Evolutionary conservation across 1,284 basidiomycete species (phyloP).

Genomic region (Sporisorium scitamineum): DNA sequence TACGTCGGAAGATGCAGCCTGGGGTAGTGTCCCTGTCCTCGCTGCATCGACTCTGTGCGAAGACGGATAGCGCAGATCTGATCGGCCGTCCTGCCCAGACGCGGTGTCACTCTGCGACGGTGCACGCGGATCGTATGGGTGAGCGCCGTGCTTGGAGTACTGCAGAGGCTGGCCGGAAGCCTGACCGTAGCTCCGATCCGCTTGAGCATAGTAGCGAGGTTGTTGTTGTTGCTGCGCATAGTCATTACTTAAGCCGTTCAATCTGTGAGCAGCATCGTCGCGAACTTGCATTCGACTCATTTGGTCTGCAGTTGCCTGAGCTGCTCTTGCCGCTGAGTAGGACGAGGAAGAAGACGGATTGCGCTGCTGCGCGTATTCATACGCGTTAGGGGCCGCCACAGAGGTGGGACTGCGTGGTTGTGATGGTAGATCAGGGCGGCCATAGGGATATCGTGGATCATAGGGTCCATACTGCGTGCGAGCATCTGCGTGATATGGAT

Average conservation of each 20-base stretch:
- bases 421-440: constrained; percentile 1
- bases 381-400: not conserved
- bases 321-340: constrained; percentile 6
- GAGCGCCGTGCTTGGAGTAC: constrained; percentile 9
- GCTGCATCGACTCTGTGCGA: not conserved
- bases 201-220: constrained; percentile 1
- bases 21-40: not conserved
- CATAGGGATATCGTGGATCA: constrained; percentile 38
- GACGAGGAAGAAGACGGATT: constrained; percentile 16
- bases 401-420: constrained; percentile 4
- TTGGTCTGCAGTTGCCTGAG: constrained; percentile 14
- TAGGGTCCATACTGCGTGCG: constrained; percentile 33
- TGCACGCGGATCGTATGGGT: not conserved
- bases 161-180: constrained; percentile 4
- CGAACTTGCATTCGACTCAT: constrained; percentile 24
- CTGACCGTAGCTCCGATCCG: constrained; percentile 2
- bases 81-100: constrained; percentile 1
- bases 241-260: not conserved
- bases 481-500: constrained; percentile 18
- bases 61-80: not conserved
- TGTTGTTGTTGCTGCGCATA: constrained; percentile 3
- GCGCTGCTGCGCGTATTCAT: constrained; percentile 13
- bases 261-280: not conserved
- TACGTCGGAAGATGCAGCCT: not conserved
- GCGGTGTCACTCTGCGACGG: not conserved